Conservation (phyloP, 495 filamentous ascomycete species). For the Penicillium taxi region DNA sequence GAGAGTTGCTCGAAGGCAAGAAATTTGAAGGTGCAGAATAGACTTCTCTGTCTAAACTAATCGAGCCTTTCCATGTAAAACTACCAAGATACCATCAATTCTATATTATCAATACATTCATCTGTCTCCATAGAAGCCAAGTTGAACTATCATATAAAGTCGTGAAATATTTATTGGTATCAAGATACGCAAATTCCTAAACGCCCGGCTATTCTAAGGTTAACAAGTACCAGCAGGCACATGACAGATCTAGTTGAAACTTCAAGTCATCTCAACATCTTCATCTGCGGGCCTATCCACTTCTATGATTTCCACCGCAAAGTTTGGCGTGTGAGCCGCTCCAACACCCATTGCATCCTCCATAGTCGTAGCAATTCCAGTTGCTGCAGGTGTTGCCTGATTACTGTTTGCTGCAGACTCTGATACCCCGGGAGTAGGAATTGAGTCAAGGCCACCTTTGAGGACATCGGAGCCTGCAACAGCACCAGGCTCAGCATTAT, state of each 20-base stretch:
- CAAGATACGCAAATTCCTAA: background rate
- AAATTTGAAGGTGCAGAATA: conserved; percentile 3
- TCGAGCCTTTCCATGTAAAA: background rate
- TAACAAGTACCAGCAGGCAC: no score
- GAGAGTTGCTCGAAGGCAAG: conserved; percentile 28
- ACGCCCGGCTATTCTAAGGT: conserved; percentile 2
- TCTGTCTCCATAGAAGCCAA: background rate
- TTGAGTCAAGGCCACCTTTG: conserved; percentile 29
- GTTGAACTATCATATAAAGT: background rate
- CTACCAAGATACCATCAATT: background rate
- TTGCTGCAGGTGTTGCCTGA: conserved; percentile 12
- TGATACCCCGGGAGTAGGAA: conserved; percentile 18
- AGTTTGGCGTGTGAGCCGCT: conserved; percentile 22
- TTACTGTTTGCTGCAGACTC: conserved; percentile 22
- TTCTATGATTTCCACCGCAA: conserved; percentile 14
- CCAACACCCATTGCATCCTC: conserved; percentile 26
- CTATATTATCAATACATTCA: background rate
- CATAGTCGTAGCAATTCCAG: conserved; percentile 7
- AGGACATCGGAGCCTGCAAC: conserved; percentile 33
- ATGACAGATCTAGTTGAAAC: no score
- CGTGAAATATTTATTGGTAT: conserved; percentile 2
- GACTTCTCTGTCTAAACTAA: background rate
- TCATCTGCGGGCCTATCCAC: conserved; percentile 18
- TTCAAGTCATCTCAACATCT: conserved; percentile 38
- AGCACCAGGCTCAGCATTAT: conserved; percentile 20